Base-by-base conservation (phyloP, 345 rosid genomes). In the Brassica cretica region DNA sequence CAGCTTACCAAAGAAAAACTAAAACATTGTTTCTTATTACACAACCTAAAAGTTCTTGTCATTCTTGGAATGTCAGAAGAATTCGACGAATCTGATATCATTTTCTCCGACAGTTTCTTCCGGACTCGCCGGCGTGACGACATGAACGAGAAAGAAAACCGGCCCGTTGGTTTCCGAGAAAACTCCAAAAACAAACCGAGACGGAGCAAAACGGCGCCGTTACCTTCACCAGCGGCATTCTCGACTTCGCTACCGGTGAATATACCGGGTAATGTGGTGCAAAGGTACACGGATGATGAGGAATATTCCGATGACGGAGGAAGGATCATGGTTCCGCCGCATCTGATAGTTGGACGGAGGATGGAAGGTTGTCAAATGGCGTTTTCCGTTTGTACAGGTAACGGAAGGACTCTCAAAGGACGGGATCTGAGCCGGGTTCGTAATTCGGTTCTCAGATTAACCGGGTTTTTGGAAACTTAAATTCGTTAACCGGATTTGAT, bases 361-460 rank as follows among this genome's bases (percentile, higher is more conserved):
- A 71, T 86, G 7, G 86, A 86, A 5, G 86, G 90, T 73, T 83
- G 88, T 77, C 86, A 90, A 87, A 80, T 80, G 80, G 94, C 91
- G 21, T 92, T 88, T 70, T 92, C 97, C 2, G 91, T 91, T 73
- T 87, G 93, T 68, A 77, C 91, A 1, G 96, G 97, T 19, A 88
- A 88, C 76, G 98, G 98, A 66, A 85, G 98, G 74, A 90, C 89
- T 61, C 88, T 94, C 14, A 94, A 94, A 72, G 98, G 98, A 10
- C 77, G 97, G 24, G 86, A 90, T 83, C 83, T 94, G 75, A 91
- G 91, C 29, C 84, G 84, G 74, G 95, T 94, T 71, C 81, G 98
- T 74, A 89, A 92, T 81, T 90, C 97, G 10, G 84, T 94, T 77
- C 93, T 94, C 24, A 74, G 89, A 68, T 79, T 91, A 90, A 94